Evolutionary conservation across 768 basidiomycete species (phyloP), one percentile per base, ranked within the genome.

Genomic region (Lactifluus pinguis): DNA sequence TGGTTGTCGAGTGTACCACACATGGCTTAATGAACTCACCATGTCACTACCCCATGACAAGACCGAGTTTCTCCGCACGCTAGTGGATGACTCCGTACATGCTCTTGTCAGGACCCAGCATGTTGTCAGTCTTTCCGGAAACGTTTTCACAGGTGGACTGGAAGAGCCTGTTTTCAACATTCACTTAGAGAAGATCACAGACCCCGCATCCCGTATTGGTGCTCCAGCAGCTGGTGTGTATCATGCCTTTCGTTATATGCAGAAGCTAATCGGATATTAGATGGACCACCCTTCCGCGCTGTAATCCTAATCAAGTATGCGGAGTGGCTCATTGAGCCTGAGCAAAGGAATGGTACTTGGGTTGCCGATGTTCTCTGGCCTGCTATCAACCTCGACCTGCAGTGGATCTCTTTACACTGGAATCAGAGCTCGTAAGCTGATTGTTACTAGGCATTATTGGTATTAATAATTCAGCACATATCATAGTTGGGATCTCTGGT

Each of bases 341-440:
- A 25, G 2, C 25, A 25, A 25, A 25, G 25, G 25, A 25, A 25
- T 25, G 25, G 25, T 25, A 25, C 25, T 25, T 25, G 25, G 25
- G 25, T 25, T 25, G 25, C 25, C 25, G 25, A 25, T 25, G 25
- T 25, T 25, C 25, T 25, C 25, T 25, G 25, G 25, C 25, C 25
- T 25, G 25, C 25, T 25, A 25, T 25, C 25, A 25, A 25, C 25
- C 25, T 25, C 25, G 25, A 25, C 25, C 25, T 25, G 25, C 25
- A 25, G 2, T 25, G 25, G 25, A 25, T 25, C 25, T 25, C 25
- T 25, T 25, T 2, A 25, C 25, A 25, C 25, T 25, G 25, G 25
- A 62, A 59, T 19, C 10, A 54, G 57, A 62, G 58, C 53, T 62
- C 61, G 61, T 62, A 45, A 52, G 58, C 32, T 4, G 57, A n/a